A percentile compares a stretch with the other conserved stretches of the same genome.
phyloP scores from a whole-genome alignment of 495 filamentous ascomycete genomes.

The Darksidea phi region DNA sequence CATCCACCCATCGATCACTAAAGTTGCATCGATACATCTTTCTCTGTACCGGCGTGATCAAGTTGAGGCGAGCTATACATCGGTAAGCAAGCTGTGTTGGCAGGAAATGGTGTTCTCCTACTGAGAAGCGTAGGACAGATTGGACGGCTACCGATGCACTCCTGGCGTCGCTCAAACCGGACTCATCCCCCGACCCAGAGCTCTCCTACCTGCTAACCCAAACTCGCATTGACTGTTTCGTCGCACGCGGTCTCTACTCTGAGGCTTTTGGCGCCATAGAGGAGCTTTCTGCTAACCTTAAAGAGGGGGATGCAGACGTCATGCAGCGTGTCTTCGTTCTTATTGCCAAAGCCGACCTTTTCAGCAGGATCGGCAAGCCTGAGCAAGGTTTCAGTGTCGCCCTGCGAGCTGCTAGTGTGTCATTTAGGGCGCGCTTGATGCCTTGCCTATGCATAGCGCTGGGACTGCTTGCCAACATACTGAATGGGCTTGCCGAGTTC shows the following conservation, averaged over 20 bases:
- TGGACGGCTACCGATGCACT: constrained; percentile 11
- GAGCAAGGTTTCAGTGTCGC: constrained; percentile 81
- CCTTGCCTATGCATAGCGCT: constrained; percentile 76
- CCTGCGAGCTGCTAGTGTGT: constrained; percentile 74
- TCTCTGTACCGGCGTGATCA: constrained; percentile 49
- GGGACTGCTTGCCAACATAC: constrained; percentile 63
- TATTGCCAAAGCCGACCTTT: constrained; percentile 70
- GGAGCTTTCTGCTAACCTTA: constrained; percentile 59
- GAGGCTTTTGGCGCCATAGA: constrained; percentile 69
- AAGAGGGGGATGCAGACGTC: constrained; percentile 71
- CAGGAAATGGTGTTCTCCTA: not conserved
- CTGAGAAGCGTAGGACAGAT: constrained; percentile 24
- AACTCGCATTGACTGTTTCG: constrained; percentile 68
- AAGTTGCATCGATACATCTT: constrained; percentile 73
- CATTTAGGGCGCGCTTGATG: constrained; percentile 69
- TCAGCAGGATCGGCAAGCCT: constrained; percentile 66
- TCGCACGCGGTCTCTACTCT: constrained; percentile 61
- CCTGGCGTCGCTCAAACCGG: constrained; percentile 21
- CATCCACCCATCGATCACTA: constrained; percentile 66
- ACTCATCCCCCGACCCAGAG: constrained; percentile 57
- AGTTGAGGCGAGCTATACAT: constrained; percentile 29
- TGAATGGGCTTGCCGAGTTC: constrained; percentile 74
- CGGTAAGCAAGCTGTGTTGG: constrained; percentile 14
- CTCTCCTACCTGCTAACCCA: constrained; percentile 67
- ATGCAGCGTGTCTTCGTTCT: constrained; percentile 72